Evolutionary conservation across 345 rosid genomes (phyloP).

Genomic region (Salix udensis): DNA sequence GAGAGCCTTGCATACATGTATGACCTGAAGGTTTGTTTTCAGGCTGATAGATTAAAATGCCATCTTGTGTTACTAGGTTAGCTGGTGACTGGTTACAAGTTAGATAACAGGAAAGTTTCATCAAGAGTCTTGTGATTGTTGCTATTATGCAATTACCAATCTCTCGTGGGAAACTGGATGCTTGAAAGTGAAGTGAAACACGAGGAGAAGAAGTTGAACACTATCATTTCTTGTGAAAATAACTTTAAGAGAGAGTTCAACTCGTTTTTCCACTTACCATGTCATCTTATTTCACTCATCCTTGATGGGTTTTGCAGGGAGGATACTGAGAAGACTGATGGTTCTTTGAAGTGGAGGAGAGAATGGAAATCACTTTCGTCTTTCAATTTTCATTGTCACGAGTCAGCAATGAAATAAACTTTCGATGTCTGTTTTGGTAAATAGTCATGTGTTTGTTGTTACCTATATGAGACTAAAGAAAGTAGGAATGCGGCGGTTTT

Average conservation of each 20-base stretch:
- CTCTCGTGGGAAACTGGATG: not conserved
- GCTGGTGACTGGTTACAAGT: not conserved
- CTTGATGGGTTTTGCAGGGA: conserved; percentile 35
- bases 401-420: not conserved
- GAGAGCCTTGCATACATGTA: not conserved
- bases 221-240: not conserved
- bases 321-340: conserved; percentile 19
- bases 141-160: not conserved
- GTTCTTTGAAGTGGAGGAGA: not conserved
- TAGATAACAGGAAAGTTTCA: not conserved
- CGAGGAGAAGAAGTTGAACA: not conserved
- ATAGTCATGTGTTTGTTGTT: not conserved
- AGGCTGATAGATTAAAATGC: not conserved
- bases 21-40: not conserved
- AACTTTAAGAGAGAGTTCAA: not conserved
- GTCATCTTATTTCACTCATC: not conserved
- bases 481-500: not conserved
- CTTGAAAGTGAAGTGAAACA: not conserved
- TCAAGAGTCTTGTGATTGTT: not conserved
- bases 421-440: conserved; percentile 1
- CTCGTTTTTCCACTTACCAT: not conserved
- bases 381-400: not conserved
- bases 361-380: not conserved
- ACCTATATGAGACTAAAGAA: not conserved
- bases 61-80: not conserved